These are phyloP conservation scores for Moricandia moricandioides DNA, from an alignment of 345 rosid genomes.

Conservation along the genomic window DNA sequence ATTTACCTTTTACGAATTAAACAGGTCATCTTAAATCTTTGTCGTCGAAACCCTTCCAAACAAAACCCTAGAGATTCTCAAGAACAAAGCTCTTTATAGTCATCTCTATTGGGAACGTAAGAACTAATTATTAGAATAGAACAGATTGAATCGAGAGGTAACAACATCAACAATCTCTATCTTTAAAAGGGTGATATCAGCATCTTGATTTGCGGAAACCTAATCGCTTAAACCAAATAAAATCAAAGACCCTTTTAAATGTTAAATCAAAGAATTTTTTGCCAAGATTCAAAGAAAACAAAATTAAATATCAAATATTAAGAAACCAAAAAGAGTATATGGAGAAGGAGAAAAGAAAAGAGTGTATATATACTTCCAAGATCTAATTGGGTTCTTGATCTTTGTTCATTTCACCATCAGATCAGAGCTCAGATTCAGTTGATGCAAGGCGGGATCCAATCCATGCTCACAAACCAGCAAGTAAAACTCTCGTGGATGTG, in stretches of 20 bases:
- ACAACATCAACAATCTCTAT: background rate
- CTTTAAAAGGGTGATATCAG: background rate
- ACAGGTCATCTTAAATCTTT: background rate
- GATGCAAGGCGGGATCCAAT: constrained; percentile 99
- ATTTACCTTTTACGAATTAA: background rate
- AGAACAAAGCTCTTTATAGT: background rate
- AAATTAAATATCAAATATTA: background rate
- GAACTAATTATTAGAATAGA: background rate
- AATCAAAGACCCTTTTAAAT: background rate
- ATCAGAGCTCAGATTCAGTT: constrained; percentile 95
- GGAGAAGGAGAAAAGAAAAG: background rate
- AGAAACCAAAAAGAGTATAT: background rate
- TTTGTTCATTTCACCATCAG: constrained; percentile 39
- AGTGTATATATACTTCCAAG: background rate
- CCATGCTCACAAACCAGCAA: constrained; percentile 30
- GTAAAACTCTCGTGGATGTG: constrained; percentile 10
- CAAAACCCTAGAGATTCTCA: background rate
- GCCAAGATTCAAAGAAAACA: background rate
- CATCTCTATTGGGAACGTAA: background rate
- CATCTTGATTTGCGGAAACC: background rate
- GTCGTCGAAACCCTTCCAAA: background rate
- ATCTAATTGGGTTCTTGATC: constrained; percentile 6
- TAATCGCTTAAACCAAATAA: background rate
- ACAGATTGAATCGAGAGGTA: background rate
- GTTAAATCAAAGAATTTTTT: background rate